Conservation (phyloP, 139 green algal species). For the Coelastrella sp. region DNA sequence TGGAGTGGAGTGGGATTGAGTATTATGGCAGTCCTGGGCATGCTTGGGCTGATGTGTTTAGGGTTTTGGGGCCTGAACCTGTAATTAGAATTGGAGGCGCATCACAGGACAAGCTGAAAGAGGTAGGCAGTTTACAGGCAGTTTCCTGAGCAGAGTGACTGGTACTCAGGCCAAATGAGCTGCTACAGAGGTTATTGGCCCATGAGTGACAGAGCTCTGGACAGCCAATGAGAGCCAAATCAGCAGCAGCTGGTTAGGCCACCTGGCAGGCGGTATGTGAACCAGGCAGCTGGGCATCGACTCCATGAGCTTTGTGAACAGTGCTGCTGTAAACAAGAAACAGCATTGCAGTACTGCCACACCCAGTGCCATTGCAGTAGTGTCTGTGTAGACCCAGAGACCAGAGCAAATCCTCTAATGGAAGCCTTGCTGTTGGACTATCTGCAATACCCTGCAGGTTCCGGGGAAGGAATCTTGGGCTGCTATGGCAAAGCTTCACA, state of each 20-base stretch:
- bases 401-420: too few relatives aligned
- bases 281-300: too few relatives aligned
- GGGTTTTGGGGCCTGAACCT: not conserved
- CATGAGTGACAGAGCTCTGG: too few relatives aligned
- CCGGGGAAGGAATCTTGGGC: not conserved
- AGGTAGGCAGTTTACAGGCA: not conserved
- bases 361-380: too few relatives aligned
- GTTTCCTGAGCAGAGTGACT: not conserved
- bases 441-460: not conserved
- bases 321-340: too few relatives aligned
- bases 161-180: not conserved
- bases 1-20: constrained; percentile 23
- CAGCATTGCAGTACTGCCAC: too few relatives aligned
- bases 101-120: constrained; percentile 29
- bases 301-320: too few relatives aligned
- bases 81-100: constrained; percentile 20
- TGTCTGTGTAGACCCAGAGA: too few relatives aligned
- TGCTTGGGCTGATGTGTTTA: constrained; percentile 7
- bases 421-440: not conserved
- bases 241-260: too few relatives aligned
- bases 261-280: too few relatives aligned
- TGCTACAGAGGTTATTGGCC: too few relatives aligned
- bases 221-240: too few relatives aligned
- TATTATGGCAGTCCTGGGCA: not conserved
- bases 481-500: constrained; percentile 12